A percentile compares a stretch with the other conserved stretches of the same genome.
These are phyloP conservation scores for Rhizopogon rudus DNA, from an alignment of 768 basidiomycete species.

Conservation along the genomic window DNA sequence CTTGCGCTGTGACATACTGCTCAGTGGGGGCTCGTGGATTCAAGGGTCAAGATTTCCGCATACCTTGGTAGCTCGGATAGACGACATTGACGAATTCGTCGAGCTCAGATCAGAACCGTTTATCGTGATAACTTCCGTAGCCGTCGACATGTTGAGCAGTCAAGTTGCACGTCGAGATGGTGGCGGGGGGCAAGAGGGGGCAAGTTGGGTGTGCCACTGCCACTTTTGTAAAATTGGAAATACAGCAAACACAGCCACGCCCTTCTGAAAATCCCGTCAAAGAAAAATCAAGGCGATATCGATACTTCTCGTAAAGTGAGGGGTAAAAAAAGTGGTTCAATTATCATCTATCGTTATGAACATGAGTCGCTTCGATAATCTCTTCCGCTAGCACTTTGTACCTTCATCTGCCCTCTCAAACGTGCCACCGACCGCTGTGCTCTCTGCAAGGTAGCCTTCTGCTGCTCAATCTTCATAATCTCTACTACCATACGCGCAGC, in stretches of 20 bases:
- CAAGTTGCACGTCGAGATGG: background rate
- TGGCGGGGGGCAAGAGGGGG: background rate
- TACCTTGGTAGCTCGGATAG: slow-evolving; percentile 42
- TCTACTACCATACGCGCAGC: slow-evolving; percentile 51
- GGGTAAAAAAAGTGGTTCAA: background rate
- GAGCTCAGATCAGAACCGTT: slow-evolving; percentile 12
- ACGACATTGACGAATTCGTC: slow-evolving; percentile 10
- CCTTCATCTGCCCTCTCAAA: background rate
- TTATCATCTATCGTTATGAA: background rate
- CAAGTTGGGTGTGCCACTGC: background rate
- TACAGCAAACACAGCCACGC: background rate
- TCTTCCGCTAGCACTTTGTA: background rate
- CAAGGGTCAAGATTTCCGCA: background rate
- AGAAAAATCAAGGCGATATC: too few species aligned
- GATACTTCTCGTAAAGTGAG: too few species aligned
- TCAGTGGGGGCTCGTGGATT: background rate
- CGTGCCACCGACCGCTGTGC: background rate
- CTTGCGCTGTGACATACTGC: slow-evolving; percentile 51
- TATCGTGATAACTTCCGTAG: background rate
- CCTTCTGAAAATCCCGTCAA: too few species aligned
- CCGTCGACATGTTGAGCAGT: background rate
- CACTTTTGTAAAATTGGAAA: background rate
- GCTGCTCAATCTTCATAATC: slow-evolving; percentile 44
- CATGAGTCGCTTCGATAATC: background rate
- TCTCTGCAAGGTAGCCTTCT: slow-evolving; percentile 1